phyloP scores from a whole-genome alignment of 768 basidiomycete species.

The Hydnomerulius pinastri region DNA sequence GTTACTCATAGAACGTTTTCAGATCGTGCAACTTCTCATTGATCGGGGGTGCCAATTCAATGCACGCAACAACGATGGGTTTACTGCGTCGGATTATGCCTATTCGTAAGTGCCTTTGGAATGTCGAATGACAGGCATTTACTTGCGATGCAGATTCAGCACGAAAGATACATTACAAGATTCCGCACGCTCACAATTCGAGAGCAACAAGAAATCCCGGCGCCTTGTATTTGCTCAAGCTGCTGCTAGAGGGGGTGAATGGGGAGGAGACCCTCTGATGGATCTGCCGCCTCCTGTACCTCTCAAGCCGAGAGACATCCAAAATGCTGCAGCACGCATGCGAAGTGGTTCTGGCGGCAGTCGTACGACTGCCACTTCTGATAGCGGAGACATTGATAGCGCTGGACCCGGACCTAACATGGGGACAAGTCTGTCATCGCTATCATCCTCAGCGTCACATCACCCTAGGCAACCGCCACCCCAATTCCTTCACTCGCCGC shows the following conservation, averaged over 20 bases:
- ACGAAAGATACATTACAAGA: conserved; percentile 81
- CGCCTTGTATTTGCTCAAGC: conserved; percentile 74
- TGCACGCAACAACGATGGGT: conserved; percentile 87
- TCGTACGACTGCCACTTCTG: conserved; percentile 73
- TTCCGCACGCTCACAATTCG: conserved; percentile 75
- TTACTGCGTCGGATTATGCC: conserved; percentile 90
- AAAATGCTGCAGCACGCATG: conserved; percentile 52
- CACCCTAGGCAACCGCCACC: conserved; percentile 38
- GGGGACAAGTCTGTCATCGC: conserved; percentile 51
- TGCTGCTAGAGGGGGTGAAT: conserved; percentile 65
- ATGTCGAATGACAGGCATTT: background rate
- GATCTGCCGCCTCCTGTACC: conserved; percentile 49
- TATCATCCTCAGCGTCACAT: conserved; percentile 66
- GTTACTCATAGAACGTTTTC: conserved; percentile 14
- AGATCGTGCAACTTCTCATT: conserved; percentile 85
- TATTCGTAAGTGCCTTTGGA: conserved; percentile 42
- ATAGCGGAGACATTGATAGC: conserved; percentile 65
- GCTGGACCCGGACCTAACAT: conserved; percentile 40
- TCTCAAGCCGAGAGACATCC: conserved; percentile 43
- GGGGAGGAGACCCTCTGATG: conserved; percentile 45
- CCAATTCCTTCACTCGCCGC: conserved; percentile 44
- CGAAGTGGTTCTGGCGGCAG: conserved; percentile 83
- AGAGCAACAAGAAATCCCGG: conserved; percentile 75
- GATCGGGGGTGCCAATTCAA: conserved; percentile 85
- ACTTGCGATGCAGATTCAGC: conserved; percentile 50